A percentile compares a stretch with the other conserved stretches of the same genome.
These are phyloP conservation scores for Trypanosoma lewisi DNA, from an alignment of 208 protist species.

Conservation along the genomic window DNA sequence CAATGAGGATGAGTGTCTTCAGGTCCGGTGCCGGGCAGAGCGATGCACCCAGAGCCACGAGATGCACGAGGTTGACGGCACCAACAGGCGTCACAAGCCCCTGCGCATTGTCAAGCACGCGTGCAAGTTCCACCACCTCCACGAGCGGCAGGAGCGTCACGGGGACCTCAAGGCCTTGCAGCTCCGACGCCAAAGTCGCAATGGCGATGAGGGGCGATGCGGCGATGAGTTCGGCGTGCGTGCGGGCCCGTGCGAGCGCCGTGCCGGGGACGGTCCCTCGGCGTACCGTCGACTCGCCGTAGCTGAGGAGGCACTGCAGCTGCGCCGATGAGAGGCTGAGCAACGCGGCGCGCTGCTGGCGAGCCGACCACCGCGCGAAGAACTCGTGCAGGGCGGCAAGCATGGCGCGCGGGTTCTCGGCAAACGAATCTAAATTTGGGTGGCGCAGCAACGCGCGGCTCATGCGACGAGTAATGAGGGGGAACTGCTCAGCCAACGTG, in stretches of 20 bases:
- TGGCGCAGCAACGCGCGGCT: constrained; percentile 48
- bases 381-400: constrained; percentile 45
- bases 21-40: constrained; percentile 33
- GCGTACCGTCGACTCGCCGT: constrained; percentile 13
- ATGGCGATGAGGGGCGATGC: constrained; percentile 14
- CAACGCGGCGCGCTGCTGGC: constrained; percentile 22
- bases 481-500: constrained; percentile 10
- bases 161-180: not conserved
- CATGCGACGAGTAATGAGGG: constrained; percentile 36
- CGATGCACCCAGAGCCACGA: constrained; percentile 42
- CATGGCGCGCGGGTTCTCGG: constrained; percentile 20
- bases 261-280: not conserved
- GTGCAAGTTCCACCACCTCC: constrained; percentile 52
- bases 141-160: constrained; percentile 22
- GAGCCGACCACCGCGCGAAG: constrained; percentile 33
- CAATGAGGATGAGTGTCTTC: constrained; percentile 14
- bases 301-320: constrained; percentile 30
- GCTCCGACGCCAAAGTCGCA: constrained; percentile 3
- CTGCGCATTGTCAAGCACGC: constrained; percentile 40
- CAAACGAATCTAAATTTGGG: constrained; percentile 18
- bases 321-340: constrained; percentile 23
- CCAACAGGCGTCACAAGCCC: constrained; percentile 29
- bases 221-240: constrained; percentile 9
- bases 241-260: not conserved
- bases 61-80: constrained; percentile 34